Base-by-base conservation (phyloP, 164 flowering plant genomes). In the Berberis thunbergii region DNA sequence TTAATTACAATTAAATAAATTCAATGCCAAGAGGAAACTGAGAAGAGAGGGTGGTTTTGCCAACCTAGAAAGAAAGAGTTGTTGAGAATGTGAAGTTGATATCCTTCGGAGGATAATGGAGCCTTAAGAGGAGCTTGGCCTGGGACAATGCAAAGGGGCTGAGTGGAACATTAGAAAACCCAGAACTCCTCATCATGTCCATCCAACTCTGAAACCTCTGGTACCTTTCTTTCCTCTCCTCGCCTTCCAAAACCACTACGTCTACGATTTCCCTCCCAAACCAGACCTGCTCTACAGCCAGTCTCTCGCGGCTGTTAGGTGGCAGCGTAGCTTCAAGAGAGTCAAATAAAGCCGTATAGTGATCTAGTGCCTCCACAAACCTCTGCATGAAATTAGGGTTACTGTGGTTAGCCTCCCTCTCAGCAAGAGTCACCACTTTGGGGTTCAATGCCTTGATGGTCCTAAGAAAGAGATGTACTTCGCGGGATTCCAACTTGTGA, bases 101-200 rank as follows among this genome's bases (percentile, higher is more conserved):
- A 93, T 8, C 98, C 98, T 63, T 90, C 96, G 2, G 94, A 93
- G 44, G 97, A 64, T 93, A 93, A 66, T 93, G 97, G 54, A 88
- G 89, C 60, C 92, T 80, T 4, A 93, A 76, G 1, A 93, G 87
- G 0, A 90, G 79, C 80, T 87, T 93, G 12, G 98, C 98, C 65
- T 93, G 98, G 0, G 96, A 86, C 54, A 90, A 61, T 0, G 97
- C 96, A 61, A 80, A 93, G 0, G 87, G 78, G 66, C 99, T 89
- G 50, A 88, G 59, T 0, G 93, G 78, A 11, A 84, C 75, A 49
- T 69, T 81, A 3, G 65, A 60, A 66, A 87, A 91, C 1, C 97
- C 97, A 1, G 81, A 72, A 61, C 79, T 78, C 40, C 79, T 74
- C 62, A 94, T 50, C 79, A 83, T 77, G 67, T 74, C 75, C 64